Evolutionary conservation across 306 rosid genomes (phyloP), one percentile per base, ranked within the genome.

Genomic region (Trifolium subterraneum): DNA sequence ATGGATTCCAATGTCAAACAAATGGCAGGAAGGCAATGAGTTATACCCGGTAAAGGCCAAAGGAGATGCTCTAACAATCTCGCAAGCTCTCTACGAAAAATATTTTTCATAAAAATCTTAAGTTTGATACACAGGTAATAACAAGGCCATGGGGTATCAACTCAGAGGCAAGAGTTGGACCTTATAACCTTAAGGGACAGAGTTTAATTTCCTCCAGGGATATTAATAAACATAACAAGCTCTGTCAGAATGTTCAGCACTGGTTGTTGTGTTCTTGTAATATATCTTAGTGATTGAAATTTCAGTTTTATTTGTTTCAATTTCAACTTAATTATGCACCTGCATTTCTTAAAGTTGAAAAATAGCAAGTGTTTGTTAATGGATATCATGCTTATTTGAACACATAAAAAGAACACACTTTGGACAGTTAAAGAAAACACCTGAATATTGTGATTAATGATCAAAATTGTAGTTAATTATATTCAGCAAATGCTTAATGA

Each of bases 1-100:
- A 79, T 94, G 98, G 98, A 94, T 94, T 58, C 70, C 54, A 8
- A 81, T 54, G 72, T 94, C 98, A 31, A 94, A 91, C 84, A 85
- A 86, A 77, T 91, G 97, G 97, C 98, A 91, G 84, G 83, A 74
- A 83, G 87, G 96, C 27, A 88, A 76, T 14, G 93, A 87, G 68
- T 60, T 77, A 66, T 94, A 91, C 79, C 88, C 95, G 1, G 87
- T 84, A 12, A 75, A 78, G 75, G 92, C 93, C 60, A 76, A 81
- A 70, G 97, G 96, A 75, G 83, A 91, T 77, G 88, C 98, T 35
- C 77, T 87, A 22, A 87, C 88, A 48, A 94, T 91, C 75, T 80
- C 97, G 23, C 81, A 68, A 81, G 61, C 85, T 19, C 83, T 94
- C 61, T 91, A 78, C 82, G 68, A 84, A 69, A 85, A 88, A 38